Conservation (phyloP, 768 basidiomycete species). For the Arthromyces matolae region DNA sequence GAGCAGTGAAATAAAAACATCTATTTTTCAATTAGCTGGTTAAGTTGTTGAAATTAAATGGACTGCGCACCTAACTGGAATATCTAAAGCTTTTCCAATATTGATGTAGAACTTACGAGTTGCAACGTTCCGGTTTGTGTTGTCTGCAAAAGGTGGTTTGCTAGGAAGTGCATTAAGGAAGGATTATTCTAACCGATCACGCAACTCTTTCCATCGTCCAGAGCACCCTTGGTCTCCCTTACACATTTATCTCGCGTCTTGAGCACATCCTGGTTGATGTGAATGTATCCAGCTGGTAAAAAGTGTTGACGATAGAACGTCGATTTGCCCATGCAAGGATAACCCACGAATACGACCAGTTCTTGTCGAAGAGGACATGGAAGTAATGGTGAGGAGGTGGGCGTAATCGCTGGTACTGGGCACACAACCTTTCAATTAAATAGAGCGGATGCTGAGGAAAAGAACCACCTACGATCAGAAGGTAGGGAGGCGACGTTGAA, state of each 20-base stretch:
- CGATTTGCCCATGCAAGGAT: conserved; percentile 71
- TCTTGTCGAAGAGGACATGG: conserved; percentile 38
- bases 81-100: conserved; percentile 51
- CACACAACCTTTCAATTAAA: conserved; percentile 5
- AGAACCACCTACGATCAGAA: conserved; percentile 24
- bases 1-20: conserved; percentile 73
- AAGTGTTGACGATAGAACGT: conserved; percentile 76
- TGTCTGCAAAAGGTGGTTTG: conserved; percentile 51
- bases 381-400: conserved; percentile 47
- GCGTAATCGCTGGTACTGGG: conserved; percentile 47
- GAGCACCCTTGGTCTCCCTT: conserved; percentile 51
- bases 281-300: conserved; percentile 60
- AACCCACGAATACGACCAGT: conserved; percentile 49
- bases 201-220: conserved; percentile 58
- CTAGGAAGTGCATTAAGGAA: background rate
- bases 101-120: conserved; percentile 74
- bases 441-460: background rate
- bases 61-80: conserved; percentile 60
- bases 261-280: conserved; percentile 86
- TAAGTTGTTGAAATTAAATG: background rate
- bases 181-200: conserved; percentile 63
- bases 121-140: conserved; percentile 77
- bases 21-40: conserved; percentile 29
- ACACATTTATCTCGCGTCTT: conserved; percentile 75
- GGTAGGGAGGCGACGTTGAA: conserved; percentile 57